Base-by-base conservation (phyloP, 1,284 basidiomycete genomes). In the Peniophora sp. region DNA sequence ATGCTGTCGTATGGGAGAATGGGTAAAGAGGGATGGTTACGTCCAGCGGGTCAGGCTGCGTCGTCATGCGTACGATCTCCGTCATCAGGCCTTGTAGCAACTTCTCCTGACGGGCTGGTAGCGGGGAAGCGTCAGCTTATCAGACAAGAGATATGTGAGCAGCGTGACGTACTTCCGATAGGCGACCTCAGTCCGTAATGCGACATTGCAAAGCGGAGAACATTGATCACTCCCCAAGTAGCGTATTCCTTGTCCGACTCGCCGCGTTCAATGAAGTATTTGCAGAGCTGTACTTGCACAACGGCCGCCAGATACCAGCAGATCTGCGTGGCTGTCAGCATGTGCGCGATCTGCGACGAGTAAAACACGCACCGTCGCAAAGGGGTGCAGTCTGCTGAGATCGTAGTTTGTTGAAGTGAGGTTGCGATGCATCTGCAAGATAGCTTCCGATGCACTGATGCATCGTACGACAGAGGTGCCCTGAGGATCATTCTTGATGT, bases 281-380 rank as follows among this genome's bases (percentile, higher is more conserved):
- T 89, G 73, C 88, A 91, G 41, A 88, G 71, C 58, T 91, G 88
- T 39, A 91, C 79, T 61, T 88, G 83, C 9, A 91, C 85, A 3
- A 87, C 87, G 22, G 88, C 88, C 3, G 88, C 88, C 17, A 91
- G 76, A 64, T 91, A 91, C 88, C 88, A 91, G 62, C 88, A 89
- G 48, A 91, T 89, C 88, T 91, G 57, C 12, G 47, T 2, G 24
- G n/a, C 18, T 20, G 53, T 51, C 36, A 50, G 42, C 27, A 20
- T 15, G n/a, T 22, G 34, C 18, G 43, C 24, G 24, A 22, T 20
- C 8, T 24, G 36, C 32, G 22, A 32, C 18, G 41, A 27, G 1
- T 35, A 47, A 24, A 14, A 24, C 10, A 64, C 85, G 53, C 62
- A 89, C 88, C 55, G 83, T 83, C 17, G 84, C 83, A 60, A 88